Base-by-base conservation (phyloP, 306 rosid genomes). In the Rosa persica region DNA sequence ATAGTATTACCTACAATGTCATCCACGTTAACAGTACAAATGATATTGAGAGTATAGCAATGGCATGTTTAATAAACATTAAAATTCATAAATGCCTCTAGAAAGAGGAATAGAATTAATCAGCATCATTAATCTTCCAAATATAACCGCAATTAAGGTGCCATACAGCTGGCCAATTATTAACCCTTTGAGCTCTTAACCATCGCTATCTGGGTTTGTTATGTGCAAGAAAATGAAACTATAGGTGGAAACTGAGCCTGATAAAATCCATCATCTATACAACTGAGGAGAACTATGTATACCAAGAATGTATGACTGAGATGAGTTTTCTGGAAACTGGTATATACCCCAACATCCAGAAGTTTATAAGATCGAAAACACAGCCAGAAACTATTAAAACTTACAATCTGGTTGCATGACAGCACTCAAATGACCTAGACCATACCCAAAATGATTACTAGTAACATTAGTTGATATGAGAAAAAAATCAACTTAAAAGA, bases 1-100 rank as follows among this genome's bases (percentile, higher is more conserved):
- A 17, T n/a, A 20, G 60, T 42, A 49, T n/a, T 54, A 65, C 65
- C 60, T 19, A 71, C 47, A 44, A 81, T 78, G 27, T 19, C 48
- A 60, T 66, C 27, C 15, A 47, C 42, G 68, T 42, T 76, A 12
- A 73, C 16, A 7, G 57, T 43, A 34, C 60, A 65, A n/a, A 49
- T 9, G 25, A 16, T 43, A 75, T 40, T 16, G 57, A 19, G 30
- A 5, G 60, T 44, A 49, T 62, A 38, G 6, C 15, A 71, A 78
- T 67, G 40, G 8, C 66, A 19, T 23, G 4, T 62, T 30, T 3
- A 34, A 25, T 15, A 34, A 38, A 36, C 22, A 15, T 34, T 22
- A 22, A 57, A 23, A 57, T 54, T 73, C 76, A 57, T 40, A 22
- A n/a, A 39, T n/a, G 40, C 39, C 36, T 40, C 67, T 74, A 42